Evolutionary conservation across 2,329 filamentous ascomycete species (phyloP).

Genomic region (Neopestalotiopsis rosae): DNA sequence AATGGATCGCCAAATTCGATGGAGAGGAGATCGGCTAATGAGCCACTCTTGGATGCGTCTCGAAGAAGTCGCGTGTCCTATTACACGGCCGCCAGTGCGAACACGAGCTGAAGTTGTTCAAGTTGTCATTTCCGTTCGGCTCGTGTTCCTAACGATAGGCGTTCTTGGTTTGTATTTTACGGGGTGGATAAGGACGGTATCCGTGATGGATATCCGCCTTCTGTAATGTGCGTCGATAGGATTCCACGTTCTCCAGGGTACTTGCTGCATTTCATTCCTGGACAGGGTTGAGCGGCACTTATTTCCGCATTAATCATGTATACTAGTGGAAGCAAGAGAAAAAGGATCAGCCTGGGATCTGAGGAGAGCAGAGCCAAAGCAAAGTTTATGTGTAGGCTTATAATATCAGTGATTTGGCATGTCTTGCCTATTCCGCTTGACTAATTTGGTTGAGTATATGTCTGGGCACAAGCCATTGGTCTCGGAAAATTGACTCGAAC

Average conservation of each 20-base stretch:
- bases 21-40: conserved; percentile 44
- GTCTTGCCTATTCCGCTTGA: background rate
- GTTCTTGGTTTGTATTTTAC: background rate
- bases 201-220: background rate
- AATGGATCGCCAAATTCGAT: conserved; percentile 63
- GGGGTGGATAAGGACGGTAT: background rate
- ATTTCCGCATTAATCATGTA: background rate
- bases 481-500: background rate
- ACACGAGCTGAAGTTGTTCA: background rate
- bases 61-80: background rate
- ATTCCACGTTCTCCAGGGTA: background rate
- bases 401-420: background rate
- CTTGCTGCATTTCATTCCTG: background rate
- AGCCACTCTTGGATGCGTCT: background rate
- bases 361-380: background rate
- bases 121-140: background rate
- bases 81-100: background rate
- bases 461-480: background rate
- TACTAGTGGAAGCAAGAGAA: background rate
- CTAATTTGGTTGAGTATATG: background rate
- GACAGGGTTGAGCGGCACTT: background rate
- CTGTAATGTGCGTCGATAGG: background rate
- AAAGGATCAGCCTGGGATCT: background rate
- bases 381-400: background rate
- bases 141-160: background rate